phyloP scores from a whole-genome alignment of 2,329 filamentous ascomycete genomes.

The Geosmithia putterillii region DNA sequence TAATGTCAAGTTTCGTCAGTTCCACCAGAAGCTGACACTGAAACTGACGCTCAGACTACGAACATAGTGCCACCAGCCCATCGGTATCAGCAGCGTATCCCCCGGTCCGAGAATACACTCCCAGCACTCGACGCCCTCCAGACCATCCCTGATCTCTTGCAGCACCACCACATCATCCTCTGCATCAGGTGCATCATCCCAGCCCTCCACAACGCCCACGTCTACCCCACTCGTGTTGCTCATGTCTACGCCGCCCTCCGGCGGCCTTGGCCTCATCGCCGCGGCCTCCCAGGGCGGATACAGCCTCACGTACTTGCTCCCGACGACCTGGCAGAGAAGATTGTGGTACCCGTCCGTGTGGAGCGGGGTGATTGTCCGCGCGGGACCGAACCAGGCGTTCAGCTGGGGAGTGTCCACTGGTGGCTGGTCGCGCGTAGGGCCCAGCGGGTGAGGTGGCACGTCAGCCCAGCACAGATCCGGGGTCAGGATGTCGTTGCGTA shows the following conservation, averaged over 20 bases:
- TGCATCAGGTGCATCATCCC: slow-evolving; percentile 27
- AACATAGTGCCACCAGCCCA: slow-evolving; percentile 98
- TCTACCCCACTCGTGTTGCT: slow-evolving; percentile 78
- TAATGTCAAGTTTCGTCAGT: too few species aligned
- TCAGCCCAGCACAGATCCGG: slow-evolving; percentile 77
- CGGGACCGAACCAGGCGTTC: slow-evolving; percentile 89
- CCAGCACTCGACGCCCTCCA: slow-evolving; percentile 50
- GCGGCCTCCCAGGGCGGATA: slow-evolving; percentile 57
- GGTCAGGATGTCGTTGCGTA: slow-evolving; percentile 63
- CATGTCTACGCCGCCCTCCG: slow-evolving; percentile 73
- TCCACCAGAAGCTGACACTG: slow-evolving; percentile 97
- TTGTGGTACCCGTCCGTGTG: slow-evolving; percentile 95
- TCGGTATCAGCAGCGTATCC: slow-evolving; percentile 78
- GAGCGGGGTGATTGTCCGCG: slow-evolving; percentile 78
- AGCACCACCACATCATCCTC: slow-evolving; percentile 16
- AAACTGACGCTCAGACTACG: slow-evolving; percentile 75
- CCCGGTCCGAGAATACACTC: slow-evolving; percentile 73
- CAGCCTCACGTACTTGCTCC: slow-evolving; percentile 81
- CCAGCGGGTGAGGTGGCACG: slow-evolving; percentile 43
- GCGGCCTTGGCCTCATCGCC: slow-evolving; percentile 47
- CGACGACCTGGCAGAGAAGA: slow-evolving; percentile 78
- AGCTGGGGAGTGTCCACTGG: slow-evolving; percentile 50
- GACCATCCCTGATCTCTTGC: slow-evolving; percentile 27
- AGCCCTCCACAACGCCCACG: slow-evolving; percentile 55
- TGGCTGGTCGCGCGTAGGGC: slow-evolving; percentile 20